Base-by-base conservation (phyloP, 768 basidiomycete species). In the Suillus luteus region DNA sequence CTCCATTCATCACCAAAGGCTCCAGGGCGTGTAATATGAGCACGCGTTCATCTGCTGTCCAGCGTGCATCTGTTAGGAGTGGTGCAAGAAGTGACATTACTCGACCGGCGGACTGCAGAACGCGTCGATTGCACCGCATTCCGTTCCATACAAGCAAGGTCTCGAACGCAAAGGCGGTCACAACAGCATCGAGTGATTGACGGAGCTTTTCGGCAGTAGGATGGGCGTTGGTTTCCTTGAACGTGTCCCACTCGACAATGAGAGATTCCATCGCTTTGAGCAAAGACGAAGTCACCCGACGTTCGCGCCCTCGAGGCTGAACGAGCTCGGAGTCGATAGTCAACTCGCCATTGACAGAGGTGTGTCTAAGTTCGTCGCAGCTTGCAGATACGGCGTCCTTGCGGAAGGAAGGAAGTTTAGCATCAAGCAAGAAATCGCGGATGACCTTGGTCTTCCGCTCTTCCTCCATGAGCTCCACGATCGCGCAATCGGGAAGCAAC, bases 121-220 rank as follows among this genome's bases (percentile, higher is more conserved):
- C 83, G 5, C 84, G 82, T 55, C 83, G 76, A 66, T 88, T 90
- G 2, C 83, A 75, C 31, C 81, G 78, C 2, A 80, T 85, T 17
- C 91, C 92, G 62, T 92, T 94, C 59, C 87, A 67, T 9, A 82
- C 70, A 8, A 95, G 81, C 1, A 85, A 68, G 3, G 85, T 83
- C 72, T 95, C 90, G 69, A 92, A 96, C 41, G 80, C 79, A 2
- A 97, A 75, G 3, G 88, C 84, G 1, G 80, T 77, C 9, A 93
- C 79, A 6, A 87, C 85, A 37, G 89, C 74, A 71, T 98, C 95
- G 60, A 97, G 69, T 5, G 85, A 80, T 37, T 82, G 80, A 24
- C 93, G 86, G 5, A 88, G 81, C 54, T 80, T 81, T 71, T 92
- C 92, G 0, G 85, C 85, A 8, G 84, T 85, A 27, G 82, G 80